A percentile compares a stretch with the other conserved stretches of the same genome.
Evolutionary conservation across 352 stramenopile species (phyloP).

Genomic region (Globisporangium middletonii): DNA sequence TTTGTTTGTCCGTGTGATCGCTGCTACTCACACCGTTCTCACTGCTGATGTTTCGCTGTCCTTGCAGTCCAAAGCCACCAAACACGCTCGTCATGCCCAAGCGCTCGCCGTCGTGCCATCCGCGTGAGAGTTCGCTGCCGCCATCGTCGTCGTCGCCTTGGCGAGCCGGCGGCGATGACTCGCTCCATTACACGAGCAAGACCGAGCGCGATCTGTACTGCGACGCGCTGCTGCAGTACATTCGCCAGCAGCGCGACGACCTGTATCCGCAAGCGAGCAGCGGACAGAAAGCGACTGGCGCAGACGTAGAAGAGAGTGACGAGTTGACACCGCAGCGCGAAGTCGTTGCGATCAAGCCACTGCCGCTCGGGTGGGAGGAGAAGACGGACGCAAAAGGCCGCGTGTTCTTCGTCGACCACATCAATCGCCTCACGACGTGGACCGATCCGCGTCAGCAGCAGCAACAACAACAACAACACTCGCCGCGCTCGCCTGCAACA

Average conservation of each 20-base stretch:
- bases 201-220: constrained; percentile 58
- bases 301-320: background rate
- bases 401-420: constrained; percentile 71
- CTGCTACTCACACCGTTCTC: background rate
- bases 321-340: background rate
- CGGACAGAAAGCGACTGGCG: too few relatives aligned
- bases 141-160: constrained; percentile 16
- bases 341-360: constrained; percentile 7
- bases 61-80: constrained; percentile 43
- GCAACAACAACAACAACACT: background rate
- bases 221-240: constrained; percentile 63
- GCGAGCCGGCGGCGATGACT: constrained; percentile 24
- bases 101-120: constrained; percentile 15
- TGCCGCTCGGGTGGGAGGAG: constrained; percentile 67
- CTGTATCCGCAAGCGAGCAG: constrained; percentile 5
- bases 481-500: background rate
- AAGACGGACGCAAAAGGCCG: constrained; percentile 63
- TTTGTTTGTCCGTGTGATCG: constrained; percentile 1
- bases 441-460: constrained; percentile 30
- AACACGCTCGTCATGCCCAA: constrained; percentile 44
- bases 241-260: constrained; percentile 61
- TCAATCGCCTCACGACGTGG: constrained; percentile 71
- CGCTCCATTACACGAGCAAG: constrained; percentile 40
- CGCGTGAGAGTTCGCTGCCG: constrained; percentile 2
- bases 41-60: background rate